Percentiles rank a stretch among this genome's conserved stretches.
phyloP scores from a whole-genome alignment of 164 flowering plant species.

The Berberis thunbergii region DNA sequence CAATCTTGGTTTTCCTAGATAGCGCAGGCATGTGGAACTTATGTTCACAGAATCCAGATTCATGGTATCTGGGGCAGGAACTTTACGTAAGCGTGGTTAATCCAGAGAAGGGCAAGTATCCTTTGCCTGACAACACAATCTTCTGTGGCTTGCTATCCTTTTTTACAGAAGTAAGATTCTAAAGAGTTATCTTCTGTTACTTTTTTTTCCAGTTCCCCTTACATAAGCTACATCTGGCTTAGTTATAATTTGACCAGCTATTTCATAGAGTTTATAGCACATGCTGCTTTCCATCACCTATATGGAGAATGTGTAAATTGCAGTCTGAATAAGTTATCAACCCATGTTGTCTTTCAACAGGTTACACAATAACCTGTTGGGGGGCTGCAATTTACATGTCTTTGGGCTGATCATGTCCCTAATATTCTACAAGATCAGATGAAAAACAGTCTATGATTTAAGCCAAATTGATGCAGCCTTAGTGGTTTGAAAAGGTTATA shows the following conservation, averaged over 20 bases:
- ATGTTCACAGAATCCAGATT: slow-evolving; percentile 62
- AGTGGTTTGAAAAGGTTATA: background rate
- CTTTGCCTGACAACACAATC: slow-evolving; percentile 63
- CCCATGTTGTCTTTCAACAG: background rate
- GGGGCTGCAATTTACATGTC: background rate
- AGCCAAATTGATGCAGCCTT: background rate
- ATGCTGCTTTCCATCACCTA: background rate
- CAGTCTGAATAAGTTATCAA: background rate
- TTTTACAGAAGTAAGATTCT: slow-evolving; percentile 65
- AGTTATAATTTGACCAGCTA: background rate
- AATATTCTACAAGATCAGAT: background rate
- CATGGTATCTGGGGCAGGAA: slow-evolving; percentile 98
- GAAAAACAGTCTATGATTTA: background rate
- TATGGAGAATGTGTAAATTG: background rate
- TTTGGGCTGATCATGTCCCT: background rate
- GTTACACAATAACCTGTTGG: background rate
- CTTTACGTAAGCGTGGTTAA: slow-evolving; percentile 62
- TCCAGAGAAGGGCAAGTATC: slow-evolving; percentile 53
- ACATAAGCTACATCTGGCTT: background rate
- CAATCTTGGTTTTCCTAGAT: slow-evolving; percentile 75
- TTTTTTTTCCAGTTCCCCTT: background rate
- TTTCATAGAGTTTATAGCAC: background rate
- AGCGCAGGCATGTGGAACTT: slow-evolving; percentile 92
- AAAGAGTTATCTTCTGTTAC: background rate
- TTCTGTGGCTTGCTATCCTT: slow-evolving; percentile 67